Base-by-base conservation (phyloP, 2,329 filamentous ascomycete genomes). In the Tolypocladium inflatum region DNA sequence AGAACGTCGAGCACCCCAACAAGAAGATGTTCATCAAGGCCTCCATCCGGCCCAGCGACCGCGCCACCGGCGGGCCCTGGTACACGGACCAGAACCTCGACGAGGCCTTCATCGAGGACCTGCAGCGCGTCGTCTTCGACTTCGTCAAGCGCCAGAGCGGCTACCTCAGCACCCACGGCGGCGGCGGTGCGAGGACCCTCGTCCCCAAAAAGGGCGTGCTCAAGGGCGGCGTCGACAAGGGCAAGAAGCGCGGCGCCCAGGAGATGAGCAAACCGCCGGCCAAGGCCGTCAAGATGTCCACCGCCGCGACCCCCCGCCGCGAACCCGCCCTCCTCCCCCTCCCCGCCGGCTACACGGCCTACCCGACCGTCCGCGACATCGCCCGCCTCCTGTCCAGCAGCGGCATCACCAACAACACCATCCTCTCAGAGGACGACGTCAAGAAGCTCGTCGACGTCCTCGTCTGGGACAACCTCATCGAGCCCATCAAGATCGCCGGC, bases 21-120 rank as follows among this genome's bases (percentile, higher is more conserved):
- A 89, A 94, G 70, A 96, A 96, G 75, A 96, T 96, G 82, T 99
- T 94, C 79, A 96, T 99, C 81, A 87, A 96, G 68, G 85, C 87
- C 57, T 87, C 87, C 62, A 82, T 99, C 60, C 84, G 86, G 13
- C 93, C 94, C 0, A 90, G 88, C 57, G 92, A 97, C 61, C 89
- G 94, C 61, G 90, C 95, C 53, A 96, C 91, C 0, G 94, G 94
- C 54, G 94, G 94, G 2, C 89, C 91, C 10, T 99, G 93, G 90
- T 97, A 94, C 71, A 92, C 90, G 9, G 91, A 96, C 62, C 90
- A 91, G 56, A 89, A 92, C 63, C 81, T 97, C 15, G 94, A 99
- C 73, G 87, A 89, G 63, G 89, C 88, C 59, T 90, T 99, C 70
- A 92, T 97, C 65, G 85, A 89, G 58, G 84, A 85, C 48, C 78